These are phyloP conservation scores for Eutrema heterophyllum DNA, from an alignment of 345 rosid genomes.

Conservation along the genomic window DNA sequence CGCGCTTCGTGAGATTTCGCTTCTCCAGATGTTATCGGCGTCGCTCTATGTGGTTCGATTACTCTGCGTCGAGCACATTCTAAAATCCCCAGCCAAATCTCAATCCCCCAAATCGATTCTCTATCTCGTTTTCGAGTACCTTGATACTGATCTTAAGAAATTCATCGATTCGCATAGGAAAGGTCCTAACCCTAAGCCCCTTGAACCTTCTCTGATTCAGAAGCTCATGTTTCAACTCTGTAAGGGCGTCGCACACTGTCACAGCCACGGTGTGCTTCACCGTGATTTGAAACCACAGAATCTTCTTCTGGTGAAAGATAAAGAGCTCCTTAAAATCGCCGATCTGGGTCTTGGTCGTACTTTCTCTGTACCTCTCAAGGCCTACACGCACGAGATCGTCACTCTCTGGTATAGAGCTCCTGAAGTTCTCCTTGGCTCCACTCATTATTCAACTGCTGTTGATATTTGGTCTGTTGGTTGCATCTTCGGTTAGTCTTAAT, in stretches of 20 bases:
- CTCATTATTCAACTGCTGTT: conserved; percentile 81
- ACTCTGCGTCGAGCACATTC: conserved; percentile 82
- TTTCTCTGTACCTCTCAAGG: conserved; percentile 88
- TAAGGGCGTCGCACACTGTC: conserved; percentile 93
- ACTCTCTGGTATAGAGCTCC: conserved; percentile 98
- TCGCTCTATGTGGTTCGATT: conserved; percentile 88
- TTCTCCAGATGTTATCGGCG: conserved; percentile 87
- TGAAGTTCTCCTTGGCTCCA: conserved; percentile 81
- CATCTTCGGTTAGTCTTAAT: conserved; percentile 55
- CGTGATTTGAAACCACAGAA: conserved; percentile 96
- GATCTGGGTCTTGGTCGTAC: conserved; percentile 92
- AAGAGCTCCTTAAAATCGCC: conserved; percentile 79
- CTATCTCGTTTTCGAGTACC: conserved; percentile 85
- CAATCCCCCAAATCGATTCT: conserved; percentile 53
- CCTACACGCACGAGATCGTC: conserved; percentile 89
- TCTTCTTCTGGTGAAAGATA: conserved; percentile 75
- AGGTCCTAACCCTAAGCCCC: conserved; percentile 67
- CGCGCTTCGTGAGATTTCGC: conserved; percentile 89
- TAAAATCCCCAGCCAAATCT: conserved; percentile 13
- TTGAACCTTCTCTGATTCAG: conserved; percentile 53
- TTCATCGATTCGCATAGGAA: conserved; percentile 76
- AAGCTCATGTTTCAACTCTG: conserved; percentile 81
- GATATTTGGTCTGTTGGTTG: conserved; percentile 99
- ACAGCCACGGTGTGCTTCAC: conserved; percentile 89
- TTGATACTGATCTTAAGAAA: conserved; percentile 93